A percentile compares a stretch with the other conserved stretches of the same genome.
Conservation (phyloP, 2,329 filamentous ascomycete species). For the Ceratocystis colombiana region DNA sequence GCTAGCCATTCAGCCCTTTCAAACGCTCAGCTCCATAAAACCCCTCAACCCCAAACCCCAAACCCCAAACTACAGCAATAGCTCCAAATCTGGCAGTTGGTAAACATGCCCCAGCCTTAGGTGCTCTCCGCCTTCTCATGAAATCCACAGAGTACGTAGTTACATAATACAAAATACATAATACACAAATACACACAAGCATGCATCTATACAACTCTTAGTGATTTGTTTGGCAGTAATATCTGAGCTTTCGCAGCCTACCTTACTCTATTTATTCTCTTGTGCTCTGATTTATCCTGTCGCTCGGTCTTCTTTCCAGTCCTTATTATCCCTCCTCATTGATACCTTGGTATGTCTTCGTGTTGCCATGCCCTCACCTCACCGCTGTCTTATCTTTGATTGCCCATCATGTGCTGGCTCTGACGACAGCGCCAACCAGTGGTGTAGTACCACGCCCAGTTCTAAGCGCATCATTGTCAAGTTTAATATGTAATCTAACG, state of each 20-base stretch:
- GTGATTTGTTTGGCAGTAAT: neutral
- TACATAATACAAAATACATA: neutral
- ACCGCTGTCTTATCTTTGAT: neutral
- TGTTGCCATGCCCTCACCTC: neutral
- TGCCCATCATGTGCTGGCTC: neutral
- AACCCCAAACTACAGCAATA: conserved; percentile 6
- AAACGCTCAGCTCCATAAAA: neutral
- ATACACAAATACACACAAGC: no score
- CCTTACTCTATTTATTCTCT: neutral
- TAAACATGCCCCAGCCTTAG: conserved; percentile 13
- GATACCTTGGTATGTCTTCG: conserved; percentile 13
- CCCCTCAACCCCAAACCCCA: neutral
- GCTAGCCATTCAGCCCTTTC: neutral
- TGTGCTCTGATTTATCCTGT: neutral
- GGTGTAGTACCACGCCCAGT: neutral
- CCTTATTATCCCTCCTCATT: conserved; percentile 1
- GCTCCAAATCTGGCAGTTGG: conserved; percentile 8
- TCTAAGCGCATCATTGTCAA: neutral
- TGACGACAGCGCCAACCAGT: neutral
- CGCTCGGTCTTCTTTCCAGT: neutral
- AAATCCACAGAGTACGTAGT: conserved; percentile 4
- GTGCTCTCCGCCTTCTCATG: conserved; percentile 8
- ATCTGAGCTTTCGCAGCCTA: neutral
- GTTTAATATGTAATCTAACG: neutral
- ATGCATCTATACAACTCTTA: no score